Evolutionary conservation across 345 rosid genomes (phyloP).

Genomic region (Boechera divaricarpa): DNA sequence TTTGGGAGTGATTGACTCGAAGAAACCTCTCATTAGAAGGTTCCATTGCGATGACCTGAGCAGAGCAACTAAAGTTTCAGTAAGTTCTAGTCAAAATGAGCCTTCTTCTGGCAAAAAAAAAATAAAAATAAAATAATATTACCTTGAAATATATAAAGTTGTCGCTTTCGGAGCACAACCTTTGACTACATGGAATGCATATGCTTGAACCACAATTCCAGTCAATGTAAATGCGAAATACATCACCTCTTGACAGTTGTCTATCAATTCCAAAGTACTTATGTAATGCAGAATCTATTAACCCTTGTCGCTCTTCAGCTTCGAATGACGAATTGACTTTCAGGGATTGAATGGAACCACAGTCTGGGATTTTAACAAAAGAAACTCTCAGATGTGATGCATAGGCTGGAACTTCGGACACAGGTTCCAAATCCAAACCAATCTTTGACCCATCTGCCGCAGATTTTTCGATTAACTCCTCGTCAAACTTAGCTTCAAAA

Average conservation of each 20-base stretch:
- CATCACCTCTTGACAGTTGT: conserved; percentile 70
- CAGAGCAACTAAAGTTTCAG: conserved; percentile 41
- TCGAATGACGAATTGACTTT: conserved; percentile 65
- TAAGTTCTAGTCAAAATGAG: conserved; percentile 26
- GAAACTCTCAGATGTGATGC: conserved; percentile 93
- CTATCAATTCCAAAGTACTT: conserved; percentile 82
- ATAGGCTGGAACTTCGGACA: conserved; percentile 57
- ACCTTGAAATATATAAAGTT: conserved; percentile 81
- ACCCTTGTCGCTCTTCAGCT: conserved; percentile 82
- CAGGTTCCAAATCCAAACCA: conserved; percentile 64
- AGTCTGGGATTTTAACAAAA: conserved; percentile 89
- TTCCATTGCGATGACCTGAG: conserved; percentile 89
- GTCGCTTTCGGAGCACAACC: conserved; percentile 44
- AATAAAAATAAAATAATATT: conserved; percentile 13
- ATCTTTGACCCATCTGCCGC: conserved; percentile 44
- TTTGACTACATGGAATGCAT: conserved; percentile 76
- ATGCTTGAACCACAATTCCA: conserved; percentile 81
- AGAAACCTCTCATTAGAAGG: conserved; percentile 81
- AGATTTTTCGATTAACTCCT: conserved; percentile 41
- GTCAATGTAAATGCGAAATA: conserved; percentile 61
- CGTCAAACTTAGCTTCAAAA: conserved; percentile 59
- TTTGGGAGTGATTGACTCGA: conserved; percentile 71
- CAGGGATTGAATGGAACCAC: conserved; percentile 75
- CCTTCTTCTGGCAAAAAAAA: neutral
- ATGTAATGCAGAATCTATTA: conserved; percentile 82